phyloP scores from a whole-genome alignment of 495 filamentous ascomycete genomes.

The Xylaria grammica region DNA sequence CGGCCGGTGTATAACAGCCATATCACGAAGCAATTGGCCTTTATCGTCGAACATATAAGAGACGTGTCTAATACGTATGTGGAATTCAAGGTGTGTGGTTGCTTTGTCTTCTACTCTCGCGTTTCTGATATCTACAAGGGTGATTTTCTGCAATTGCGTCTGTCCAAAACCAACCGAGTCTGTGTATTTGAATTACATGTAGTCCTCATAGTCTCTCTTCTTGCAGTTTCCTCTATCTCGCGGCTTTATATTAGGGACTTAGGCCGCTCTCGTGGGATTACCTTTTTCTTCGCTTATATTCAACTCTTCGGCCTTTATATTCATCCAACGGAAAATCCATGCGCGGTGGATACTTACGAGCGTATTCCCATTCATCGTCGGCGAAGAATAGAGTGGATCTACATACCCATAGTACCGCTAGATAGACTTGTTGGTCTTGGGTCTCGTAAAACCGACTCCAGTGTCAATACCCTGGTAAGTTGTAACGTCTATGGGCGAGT shows the following conservation, averaged over 20 bases:
- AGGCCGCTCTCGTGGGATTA: conserved; percentile 6
- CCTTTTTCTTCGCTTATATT: conserved; percentile 1
- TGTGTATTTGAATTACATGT: conserved; percentile 7
- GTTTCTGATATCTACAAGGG: background rate
- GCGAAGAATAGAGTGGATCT: conserved; percentile 1
- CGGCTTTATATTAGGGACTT: conserved; percentile 5
- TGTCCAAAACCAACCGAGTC: conserved; percentile 3
- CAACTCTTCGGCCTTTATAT: conserved; percentile 4
- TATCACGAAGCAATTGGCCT: background rate
- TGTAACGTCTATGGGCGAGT: background rate
- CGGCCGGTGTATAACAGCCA: background rate
- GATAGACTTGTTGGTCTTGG: conserved; percentile 1
- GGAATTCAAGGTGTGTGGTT: background rate
- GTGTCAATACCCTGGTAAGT: background rate
- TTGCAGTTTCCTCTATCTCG: conserved; percentile 1
- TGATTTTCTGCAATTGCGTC: background rate
- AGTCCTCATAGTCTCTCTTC: conserved; percentile 4
- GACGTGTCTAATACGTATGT: background rate
- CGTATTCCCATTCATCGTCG: conserved; percentile 4
- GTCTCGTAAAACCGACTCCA: background rate
- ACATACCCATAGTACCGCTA: background rate
- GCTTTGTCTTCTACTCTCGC: background rate
- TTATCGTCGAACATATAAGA: background rate
- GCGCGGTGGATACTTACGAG: conserved; percentile 3
- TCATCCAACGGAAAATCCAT: conserved; percentile 4